A percentile compares a stretch with the other conserved stretches of the same genome.
These are phyloP conservation scores for Silene noctiflora DNA, from an alignment of 179 eudicot species.

Conservation along the genomic window DNA sequence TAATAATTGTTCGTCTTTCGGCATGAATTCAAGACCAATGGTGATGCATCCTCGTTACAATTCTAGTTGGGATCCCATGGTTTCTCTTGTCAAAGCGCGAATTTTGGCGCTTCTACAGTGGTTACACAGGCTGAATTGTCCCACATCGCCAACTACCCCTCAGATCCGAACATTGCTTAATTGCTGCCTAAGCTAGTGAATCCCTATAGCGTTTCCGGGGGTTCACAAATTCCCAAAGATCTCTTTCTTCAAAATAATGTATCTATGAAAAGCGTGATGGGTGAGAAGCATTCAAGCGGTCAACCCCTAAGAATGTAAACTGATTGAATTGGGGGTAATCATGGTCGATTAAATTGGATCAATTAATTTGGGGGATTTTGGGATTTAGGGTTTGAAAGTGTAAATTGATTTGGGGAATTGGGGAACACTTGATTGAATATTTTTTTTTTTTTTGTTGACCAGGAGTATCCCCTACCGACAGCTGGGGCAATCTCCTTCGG, in stretches of 20 bases:
- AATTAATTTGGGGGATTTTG: too few relatives aligned
- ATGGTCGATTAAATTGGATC: too few relatives aligned
- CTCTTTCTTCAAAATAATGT: constrained; percentile 27
- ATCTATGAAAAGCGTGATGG: constrained; percentile 16
- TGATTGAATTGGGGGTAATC: too few relatives aligned
- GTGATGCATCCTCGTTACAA: constrained; percentile 38
- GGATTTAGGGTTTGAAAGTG: too few relatives aligned
- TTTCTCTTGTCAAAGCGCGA: constrained; percentile 47
- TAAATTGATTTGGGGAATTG: too few relatives aligned
- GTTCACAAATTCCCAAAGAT: constrained; percentile 33
- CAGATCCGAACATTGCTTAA: constrained; percentile 51
- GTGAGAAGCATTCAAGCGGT: too few relatives aligned
- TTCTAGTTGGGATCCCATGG: constrained; percentile 73
- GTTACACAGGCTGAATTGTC: constrained; percentile 45
- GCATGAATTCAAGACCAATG: constrained; percentile 36
- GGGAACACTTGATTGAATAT: too few relatives aligned
- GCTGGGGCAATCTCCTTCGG: too few relatives aligned
- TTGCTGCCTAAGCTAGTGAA: constrained; percentile 53
- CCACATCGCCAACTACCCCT: constrained; percentile 46
- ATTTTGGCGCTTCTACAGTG: constrained; percentile 48
- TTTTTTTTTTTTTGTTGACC: too few relatives aligned
- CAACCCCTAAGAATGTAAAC: too few relatives aligned
- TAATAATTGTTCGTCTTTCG: constrained; percentile 47
- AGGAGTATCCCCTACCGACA: too few relatives aligned
- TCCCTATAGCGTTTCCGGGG: constrained; percentile 46